Evolutionary conservation across 176 grass and related monocot species (phyloP), one percentile per base, ranked within the genome.

Genomic region (Lolium perenne): DNA sequence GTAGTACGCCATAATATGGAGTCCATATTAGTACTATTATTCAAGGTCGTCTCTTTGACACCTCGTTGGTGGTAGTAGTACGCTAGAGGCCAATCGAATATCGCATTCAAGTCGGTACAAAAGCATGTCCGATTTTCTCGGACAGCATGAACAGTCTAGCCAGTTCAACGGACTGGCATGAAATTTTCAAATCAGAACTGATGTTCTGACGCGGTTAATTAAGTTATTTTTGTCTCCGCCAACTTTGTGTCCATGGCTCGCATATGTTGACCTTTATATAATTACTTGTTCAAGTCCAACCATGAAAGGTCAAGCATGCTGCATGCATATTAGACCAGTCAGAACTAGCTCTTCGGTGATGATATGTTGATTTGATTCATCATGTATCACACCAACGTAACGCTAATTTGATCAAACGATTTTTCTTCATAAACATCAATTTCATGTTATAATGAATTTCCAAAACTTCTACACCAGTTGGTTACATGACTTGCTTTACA

Each of bases 221-320:
- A 2, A 47, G 48, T 50, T 50, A 50, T 2, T 50, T 50, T 50
- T 50, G 48, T 50, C 10, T 55, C 40, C 16, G 64, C 21, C 45
- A 16, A 74, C 49, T 25, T 25, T 25, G 21, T 26, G 77, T 5
- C 55, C 55, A 73, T 22, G 8, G 45, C 55, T 41, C 12, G 16
- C 35, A 13, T 63, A 77, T 9, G 61, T 68, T 76, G 86, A 83
- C 80, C 38, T 59, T 69, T 77, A 23, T 13, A 6, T 59, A 29
- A 29, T 22, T 8, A 29, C 26, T 22, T 25, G 38, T 57, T 49
- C 48, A 40, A 21, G 86, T 82, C 79, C 69, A 81, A 65, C 51
- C 58, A 21, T n/a, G 35, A 78, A 78, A 40, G 17, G 75, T 40
- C 75, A 78, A 38, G 5, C 46, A 25, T 20, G 66, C 66, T 4